Conservation (phyloP, 2,329 filamentous ascomycete species). For the Fusarium brachygibbosum region DNA sequence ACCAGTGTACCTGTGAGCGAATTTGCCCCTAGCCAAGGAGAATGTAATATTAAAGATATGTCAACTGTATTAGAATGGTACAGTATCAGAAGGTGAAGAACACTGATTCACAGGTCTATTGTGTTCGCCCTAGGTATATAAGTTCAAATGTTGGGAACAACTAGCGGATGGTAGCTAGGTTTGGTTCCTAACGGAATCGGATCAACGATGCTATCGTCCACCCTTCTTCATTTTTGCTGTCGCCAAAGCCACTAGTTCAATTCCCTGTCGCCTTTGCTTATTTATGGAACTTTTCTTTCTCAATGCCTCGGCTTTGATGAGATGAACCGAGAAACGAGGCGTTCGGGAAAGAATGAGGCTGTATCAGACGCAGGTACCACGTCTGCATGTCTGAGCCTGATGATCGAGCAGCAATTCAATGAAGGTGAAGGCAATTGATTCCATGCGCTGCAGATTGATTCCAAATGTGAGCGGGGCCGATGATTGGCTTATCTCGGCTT, state of each 20-base stretch:
- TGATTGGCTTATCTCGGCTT: conserved; percentile 17
- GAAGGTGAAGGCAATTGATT: conserved; percentile 15
- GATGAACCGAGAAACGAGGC: conserved; percentile 2
- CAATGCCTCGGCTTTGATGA: background rate
- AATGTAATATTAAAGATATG: no score
- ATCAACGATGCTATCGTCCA: conserved; percentile 34
- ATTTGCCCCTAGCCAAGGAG: no score
- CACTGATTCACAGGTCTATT: background rate
- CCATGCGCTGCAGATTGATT: conserved; percentile 31
- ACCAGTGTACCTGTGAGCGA: no score
- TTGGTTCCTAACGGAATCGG: conserved; percentile 16
- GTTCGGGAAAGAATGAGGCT: background rate
- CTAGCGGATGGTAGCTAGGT: conserved; percentile 26
- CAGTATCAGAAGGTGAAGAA: no score
- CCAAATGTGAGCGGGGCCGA: conserved; percentile 30
- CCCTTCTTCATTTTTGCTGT: background rate
- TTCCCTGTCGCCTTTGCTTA: background rate
- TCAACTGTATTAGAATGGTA: accelerated
- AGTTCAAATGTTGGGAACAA: accelerated
- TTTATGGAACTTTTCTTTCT: background rate
- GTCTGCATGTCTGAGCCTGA: background rate
- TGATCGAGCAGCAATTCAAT: background rate
- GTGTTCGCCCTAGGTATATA: background rate
- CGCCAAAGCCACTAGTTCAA: background rate
- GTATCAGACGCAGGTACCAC: conserved; percentile 23